These are phyloP conservation scores for Chaetomium sp. DNA, from an alignment of 2,329 filamentous ascomycete species.

Conservation along the genomic window DNA sequence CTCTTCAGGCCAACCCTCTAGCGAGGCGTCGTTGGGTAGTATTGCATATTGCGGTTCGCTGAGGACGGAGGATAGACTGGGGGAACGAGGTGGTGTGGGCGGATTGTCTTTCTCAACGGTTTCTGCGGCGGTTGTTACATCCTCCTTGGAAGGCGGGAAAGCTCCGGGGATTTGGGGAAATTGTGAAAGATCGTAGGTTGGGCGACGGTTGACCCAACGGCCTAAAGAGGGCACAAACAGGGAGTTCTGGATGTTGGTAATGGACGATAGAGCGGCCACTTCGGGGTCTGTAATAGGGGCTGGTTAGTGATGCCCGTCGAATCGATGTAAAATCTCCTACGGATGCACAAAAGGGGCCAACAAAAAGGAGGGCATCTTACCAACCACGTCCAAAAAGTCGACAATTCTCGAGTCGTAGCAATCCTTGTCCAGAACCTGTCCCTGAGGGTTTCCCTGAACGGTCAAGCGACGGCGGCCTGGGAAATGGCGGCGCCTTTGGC, in stretches of 20 bases:
- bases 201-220: slow-evolving; percentile 64
- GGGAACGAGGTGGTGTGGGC: slow-evolving; percentile 20
- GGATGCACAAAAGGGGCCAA: not conserved
- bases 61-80: slow-evolving; percentile 61
- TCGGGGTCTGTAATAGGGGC: slow-evolving; percentile 58
- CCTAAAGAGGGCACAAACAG: slow-evolving; percentile 81
- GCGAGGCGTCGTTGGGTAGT: slow-evolving; percentile 63
- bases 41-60: slow-evolving; percentile 71
- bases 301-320: not conserved
- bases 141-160: slow-evolving; percentile 22
- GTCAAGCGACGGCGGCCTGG: slow-evolving; percentile 7
- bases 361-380: slow-evolving; percentile 11
- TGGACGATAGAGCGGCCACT: slow-evolving; percentile 72
- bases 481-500: not conserved
- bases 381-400: slow-evolving; percentile 28
- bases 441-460: not conserved
- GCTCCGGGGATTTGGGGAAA: slow-evolving; percentile 26
- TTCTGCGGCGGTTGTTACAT: slow-evolving; percentile 16
- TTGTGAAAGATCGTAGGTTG: slow-evolving; percentile 67
- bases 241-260: slow-evolving; percentile 87
- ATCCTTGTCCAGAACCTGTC: slow-evolving; percentile 8
- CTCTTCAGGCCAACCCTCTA: slow-evolving; percentile 68
- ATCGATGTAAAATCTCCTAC: not conserved
- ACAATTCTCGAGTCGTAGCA: slow-evolving; percentile 27
- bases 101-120: slow-evolving; percentile 21